Evolutionary conservation across 139 green algal genomes (phyloP), one percentile per base, ranked within the genome.

Genomic region (Gonium pectorale): DNA sequence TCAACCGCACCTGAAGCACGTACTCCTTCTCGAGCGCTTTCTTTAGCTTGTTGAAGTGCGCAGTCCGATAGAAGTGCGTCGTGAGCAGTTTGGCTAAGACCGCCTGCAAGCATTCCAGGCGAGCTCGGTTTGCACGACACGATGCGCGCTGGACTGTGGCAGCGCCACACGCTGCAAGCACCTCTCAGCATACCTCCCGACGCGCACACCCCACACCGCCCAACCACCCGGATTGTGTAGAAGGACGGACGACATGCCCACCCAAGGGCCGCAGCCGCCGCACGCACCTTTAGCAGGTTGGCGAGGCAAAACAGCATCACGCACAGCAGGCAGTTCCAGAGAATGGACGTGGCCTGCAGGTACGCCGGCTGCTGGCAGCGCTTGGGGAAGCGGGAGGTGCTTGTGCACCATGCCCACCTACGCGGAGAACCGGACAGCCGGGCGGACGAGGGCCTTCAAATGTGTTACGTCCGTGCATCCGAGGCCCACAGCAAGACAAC

Each of bases 31-130:
- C 83, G 51, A 88, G 67, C 35, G 83, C 83, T 24, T 37, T 86
- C 79, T 94, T 90, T 70, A 96, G 93, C 85, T 96, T 97, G 22
- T 90, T 80, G 41, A 94, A 93, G 88, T 96, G 93, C 33, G 87
- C 86, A 7, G 85, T 89, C 59, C 88, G 80, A 87, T 96, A 92
- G 71, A 97, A 97, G 86, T 95, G 92, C 37, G 75, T 93, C 40
- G 83, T 89, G 63, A 95, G 84, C 63, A 95, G 68, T 91, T 97
- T 96, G 56, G 94, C 91, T n/a, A 91, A 35, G 9, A 87, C 46
- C 26, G 71, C 72, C 83, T 81, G 73, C 40, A 22, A 35, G n/a
- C n/a, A 94, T 68, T 44, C 80, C 89, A 41, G 59, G 29, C n/a
- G n/a, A n/a, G n/a, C n/a, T n/a, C n/a, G n/a, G n/a, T n/a, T n/a